Conservation (phyloP, 2,329 filamentous ascomycete genomes). For the Alternaria atra region DNA sequence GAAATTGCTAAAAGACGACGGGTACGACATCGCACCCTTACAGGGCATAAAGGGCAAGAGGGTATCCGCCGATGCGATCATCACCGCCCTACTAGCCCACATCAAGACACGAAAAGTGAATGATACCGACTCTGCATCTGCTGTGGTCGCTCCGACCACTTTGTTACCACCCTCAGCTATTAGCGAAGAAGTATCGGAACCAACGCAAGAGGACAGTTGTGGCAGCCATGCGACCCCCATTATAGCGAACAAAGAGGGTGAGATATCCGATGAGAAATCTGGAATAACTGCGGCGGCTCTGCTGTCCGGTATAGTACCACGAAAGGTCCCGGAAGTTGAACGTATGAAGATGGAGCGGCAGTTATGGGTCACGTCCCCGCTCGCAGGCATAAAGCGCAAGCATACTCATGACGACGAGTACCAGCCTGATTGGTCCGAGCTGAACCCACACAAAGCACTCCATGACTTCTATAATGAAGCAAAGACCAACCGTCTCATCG, state of each 20-base stretch:
- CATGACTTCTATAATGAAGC: not conserved
- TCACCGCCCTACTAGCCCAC: conserved; percentile 8
- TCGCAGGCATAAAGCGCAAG: conserved; percentile 5
- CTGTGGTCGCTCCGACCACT: not conserved
- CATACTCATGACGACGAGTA: conserved; percentile 1
- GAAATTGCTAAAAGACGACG: conserved; percentile 21
- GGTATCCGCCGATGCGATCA: conserved; percentile 4
- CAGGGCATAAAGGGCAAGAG: not conserved
- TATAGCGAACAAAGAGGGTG: not conserved
- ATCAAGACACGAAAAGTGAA: conserved; percentile 3
- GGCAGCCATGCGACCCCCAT: not conserved
- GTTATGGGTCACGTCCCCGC: not conserved
- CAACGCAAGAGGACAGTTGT: not conserved
- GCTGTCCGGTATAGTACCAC: not conserved
- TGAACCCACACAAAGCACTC: not conserved
- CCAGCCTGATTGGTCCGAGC: conserved; percentile 1
- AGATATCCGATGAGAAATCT: not conserved
- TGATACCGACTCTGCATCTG: not conserved
- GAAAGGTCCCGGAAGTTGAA: not conserved
- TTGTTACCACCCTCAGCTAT: not conserved
- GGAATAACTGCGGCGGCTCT: not conserved
- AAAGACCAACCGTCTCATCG: not conserved
- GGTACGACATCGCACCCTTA: conserved; percentile 16
- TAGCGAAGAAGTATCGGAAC: not conserved
- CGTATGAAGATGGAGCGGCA: not conserved